Evolutionary conservation across 352 stramenopile species (phyloP).

Genomic region (Globisporangium splendens): DNA sequence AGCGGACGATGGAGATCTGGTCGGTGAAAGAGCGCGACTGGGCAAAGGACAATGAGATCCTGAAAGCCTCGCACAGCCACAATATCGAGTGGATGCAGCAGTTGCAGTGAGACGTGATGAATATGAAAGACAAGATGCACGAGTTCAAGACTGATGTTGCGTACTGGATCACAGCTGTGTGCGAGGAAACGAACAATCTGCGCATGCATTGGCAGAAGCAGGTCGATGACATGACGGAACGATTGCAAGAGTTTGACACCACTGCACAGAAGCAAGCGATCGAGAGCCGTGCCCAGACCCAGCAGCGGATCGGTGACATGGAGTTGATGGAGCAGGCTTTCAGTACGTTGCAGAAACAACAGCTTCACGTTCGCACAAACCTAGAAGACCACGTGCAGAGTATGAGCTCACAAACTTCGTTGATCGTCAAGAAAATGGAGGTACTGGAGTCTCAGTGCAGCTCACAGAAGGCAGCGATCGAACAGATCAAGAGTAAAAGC

Average conservation of each 20-base stretch:
- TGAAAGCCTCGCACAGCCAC: slow-evolving; percentile 77
- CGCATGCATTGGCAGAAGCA: slow-evolving; percentile 71
- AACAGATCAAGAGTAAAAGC: slow-evolving; percentile 55
- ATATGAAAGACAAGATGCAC: slow-evolving; percentile 73
- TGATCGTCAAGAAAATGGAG: slow-evolving; percentile 58
- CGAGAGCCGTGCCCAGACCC: slow-evolving; percentile 36
- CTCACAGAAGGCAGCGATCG: slow-evolving; percentile 27
- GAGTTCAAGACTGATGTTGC: slow-evolving; percentile 58
- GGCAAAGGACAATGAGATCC: slow-evolving; percentile 84
- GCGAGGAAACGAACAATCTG: slow-evolving; percentile 63
- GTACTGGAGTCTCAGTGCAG: slow-evolving; percentile 43
- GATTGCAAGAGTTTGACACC: slow-evolving; percentile 51
- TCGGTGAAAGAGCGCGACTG: slow-evolving; percentile 78
- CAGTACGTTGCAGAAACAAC: slow-evolving; percentile 61
- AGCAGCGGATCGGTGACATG: slow-evolving; percentile 65
- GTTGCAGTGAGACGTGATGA: slow-evolving; percentile 76
- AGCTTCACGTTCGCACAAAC: slow-evolving; percentile 44
- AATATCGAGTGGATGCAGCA: slow-evolving; percentile 88
- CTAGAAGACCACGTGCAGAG: slow-evolving; percentile 53
- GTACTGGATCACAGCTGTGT: slow-evolving; percentile 48
- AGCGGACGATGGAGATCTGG: slow-evolving; percentile 78
- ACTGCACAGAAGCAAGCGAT: slow-evolving; percentile 34
- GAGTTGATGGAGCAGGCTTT: slow-evolving; percentile 76
- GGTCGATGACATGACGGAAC: slow-evolving; percentile 56
- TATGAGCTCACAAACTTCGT: slow-evolving; percentile 27